Evolutionary conservation across 495 filamentous ascomycete genomes (phyloP).

Genomic region (Talaromyces trachyspermus): DNA sequence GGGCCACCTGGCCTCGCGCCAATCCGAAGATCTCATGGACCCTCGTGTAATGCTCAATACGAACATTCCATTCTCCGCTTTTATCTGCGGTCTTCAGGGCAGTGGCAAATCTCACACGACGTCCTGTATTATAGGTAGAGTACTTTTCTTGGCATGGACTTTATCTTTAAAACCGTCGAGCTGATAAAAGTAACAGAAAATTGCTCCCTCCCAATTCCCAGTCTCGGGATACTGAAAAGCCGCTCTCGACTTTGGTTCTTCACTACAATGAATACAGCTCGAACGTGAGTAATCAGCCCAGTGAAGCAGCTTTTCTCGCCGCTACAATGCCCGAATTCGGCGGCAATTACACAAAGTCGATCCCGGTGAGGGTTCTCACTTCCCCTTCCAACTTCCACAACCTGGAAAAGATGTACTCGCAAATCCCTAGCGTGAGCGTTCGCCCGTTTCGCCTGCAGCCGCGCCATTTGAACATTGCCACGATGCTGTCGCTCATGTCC

Average conservation of each 20-base stretch:
- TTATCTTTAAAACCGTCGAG: too few relatives aligned
- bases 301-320: constrained; percentile 61
- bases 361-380: constrained; percentile 56
- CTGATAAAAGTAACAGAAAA: constrained; percentile 45
- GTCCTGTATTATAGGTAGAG: constrained; percentile 45
- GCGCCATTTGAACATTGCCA: constrained; percentile 51
- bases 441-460: constrained; percentile 48
- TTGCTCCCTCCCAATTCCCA: constrained; percentile 33
- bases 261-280: constrained; percentile 58
- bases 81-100: constrained; percentile 65
- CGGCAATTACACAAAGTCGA: constrained; percentile 12
- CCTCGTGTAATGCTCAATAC: constrained; percentile 38
- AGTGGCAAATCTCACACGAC: constrained; percentile 63
- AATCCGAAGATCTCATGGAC: constrained; percentile 9
- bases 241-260: constrained; percentile 56
- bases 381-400: constrained; percentile 50
- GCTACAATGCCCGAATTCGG: constrained; percentile 27
- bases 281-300: constrained; percentile 41
- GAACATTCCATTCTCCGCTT: constrained; percentile 53
- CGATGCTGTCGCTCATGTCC: constrained; percentile 62
- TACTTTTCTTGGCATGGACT: too few relatives aligned
- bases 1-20: constrained; percentile 9
- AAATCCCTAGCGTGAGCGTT: constrained; percentile 27
- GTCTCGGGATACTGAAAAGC: constrained; percentile 33
- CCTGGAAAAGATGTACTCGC: constrained; percentile 35